phyloP scores from a whole-genome alignment of 331 rosid species.

The Spiraea crenata region DNA sequence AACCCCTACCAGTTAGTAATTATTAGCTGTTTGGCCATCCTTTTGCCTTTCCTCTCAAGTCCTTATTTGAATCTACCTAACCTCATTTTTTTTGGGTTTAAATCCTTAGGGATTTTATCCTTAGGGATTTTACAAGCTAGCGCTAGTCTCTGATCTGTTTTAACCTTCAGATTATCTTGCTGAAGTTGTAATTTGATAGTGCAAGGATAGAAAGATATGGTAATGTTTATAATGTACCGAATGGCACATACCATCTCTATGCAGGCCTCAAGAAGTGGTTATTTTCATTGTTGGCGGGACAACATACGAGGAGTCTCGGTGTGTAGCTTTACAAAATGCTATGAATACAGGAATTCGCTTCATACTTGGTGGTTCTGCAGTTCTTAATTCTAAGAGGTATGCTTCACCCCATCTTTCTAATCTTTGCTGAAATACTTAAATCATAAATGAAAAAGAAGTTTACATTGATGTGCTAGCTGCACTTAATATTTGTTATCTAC shows the following conservation, averaged over 20 bases:
- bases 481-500: background rate
- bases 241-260: conserved; percentile 20
- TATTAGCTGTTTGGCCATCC: background rate
- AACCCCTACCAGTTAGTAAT: background rate
- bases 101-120: background rate
- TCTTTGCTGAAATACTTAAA: conserved; percentile 4
- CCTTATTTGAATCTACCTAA: background rate
- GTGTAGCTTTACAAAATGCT: conserved; percentile 79
- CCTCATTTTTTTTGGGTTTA: background rate
- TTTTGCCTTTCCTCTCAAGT: background rate
- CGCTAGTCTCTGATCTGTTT: background rate
- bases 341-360: conserved; percentile 78
- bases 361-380: conserved; percentile 79
- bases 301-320: conserved; percentile 87
- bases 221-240: conserved; percentile 16
- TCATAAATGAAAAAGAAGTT: background rate
- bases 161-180: background rate
- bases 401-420: conserved; percentile 7
- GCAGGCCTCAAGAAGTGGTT: conserved; percentile 93
- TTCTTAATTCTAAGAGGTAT: conserved; percentile 90
- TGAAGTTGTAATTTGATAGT: conserved; percentile 9
- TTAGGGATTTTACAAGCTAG: background rate
- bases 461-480: conserved; percentile 4
- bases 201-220: background rate
- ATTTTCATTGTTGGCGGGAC: conserved; percentile 96